Evolutionary conservation across 768 basidiomycete genomes (phyloP).

Genomic region (Amanita rubescens): DNA sequence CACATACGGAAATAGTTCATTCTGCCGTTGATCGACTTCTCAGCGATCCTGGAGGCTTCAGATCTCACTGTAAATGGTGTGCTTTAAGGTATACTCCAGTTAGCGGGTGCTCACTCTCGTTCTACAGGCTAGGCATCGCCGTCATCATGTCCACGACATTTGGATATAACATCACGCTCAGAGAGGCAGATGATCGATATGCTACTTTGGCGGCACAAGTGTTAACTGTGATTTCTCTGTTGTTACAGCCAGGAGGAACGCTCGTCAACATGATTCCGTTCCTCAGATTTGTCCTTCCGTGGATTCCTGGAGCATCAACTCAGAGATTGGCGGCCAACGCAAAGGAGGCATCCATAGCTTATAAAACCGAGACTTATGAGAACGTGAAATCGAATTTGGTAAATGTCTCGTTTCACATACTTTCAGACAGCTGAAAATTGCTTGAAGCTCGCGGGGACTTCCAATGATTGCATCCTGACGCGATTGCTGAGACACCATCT

Average conservation of each 20-base stretch:
- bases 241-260: conserved; percentile 14
- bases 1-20: background rate
- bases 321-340: background rate
- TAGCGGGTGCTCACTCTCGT: background rate
- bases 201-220: conserved; percentile 15
- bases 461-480: background rate
- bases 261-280: conserved; percentile 19
- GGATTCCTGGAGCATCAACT: conserved; percentile 34
- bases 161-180: conserved; percentile 21
- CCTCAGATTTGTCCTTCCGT: conserved; percentile 35
- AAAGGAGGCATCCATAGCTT: background rate
- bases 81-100: background rate
- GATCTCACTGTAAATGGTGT: background rate
- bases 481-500: background rate
- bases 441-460: background rate
- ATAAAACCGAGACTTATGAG: background rate
- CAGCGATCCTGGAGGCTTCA: background rate
- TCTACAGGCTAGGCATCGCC: conserved; percentile 23
- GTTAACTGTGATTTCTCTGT: background rate
- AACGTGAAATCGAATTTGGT: background rate
- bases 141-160: conserved; percentile 29
- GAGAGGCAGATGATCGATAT: conserved; percentile 14
- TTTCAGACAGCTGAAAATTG: no score
- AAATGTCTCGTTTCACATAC: background rate
- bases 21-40: background rate